Conservation (phyloP, 495 filamentous ascomycete species). For the Neohortaea acidophila region DNA sequence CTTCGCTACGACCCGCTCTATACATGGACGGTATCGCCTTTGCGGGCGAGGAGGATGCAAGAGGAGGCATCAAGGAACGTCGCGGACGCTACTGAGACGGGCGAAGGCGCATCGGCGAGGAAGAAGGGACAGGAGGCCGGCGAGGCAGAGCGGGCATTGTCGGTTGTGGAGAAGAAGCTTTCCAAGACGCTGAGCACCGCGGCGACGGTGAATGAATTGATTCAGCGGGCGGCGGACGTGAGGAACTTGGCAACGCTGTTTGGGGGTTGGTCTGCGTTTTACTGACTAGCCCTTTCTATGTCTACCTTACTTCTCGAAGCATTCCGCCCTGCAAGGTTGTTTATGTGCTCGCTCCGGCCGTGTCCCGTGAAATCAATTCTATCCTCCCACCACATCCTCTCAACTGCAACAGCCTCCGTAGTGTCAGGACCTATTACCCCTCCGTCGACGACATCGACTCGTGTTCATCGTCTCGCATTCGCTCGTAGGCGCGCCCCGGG, state of each 20-base stretch:
- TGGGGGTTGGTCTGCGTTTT: conserved; percentile 19
- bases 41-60: conserved; percentile 66
- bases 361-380: too few species aligned
- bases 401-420: too few species aligned
- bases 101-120: conserved; percentile 24
- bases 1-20: conserved; percentile 92
- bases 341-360: too few species aligned
- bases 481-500: too few species aligned
- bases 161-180: conserved; percentile 87
- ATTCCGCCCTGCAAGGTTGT: too few species aligned
- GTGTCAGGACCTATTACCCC: too few species aligned
- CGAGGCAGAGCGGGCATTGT: conserved; percentile 82
- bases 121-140: conserved; percentile 52
- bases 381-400: too few species aligned
- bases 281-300: too few species aligned
- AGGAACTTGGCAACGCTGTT: conserved; percentile 83
- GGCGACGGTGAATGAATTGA: conserved; percentile 91
- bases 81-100: conserved; percentile 20
- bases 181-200: conserved; percentile 82
- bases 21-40: conserved; percentile 84
- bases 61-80: conserved; percentile 40
- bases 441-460: too few species aligned
- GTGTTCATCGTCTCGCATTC: too few species aligned
- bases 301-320: too few species aligned
- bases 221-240: conserved; percentile 89